Percentiles rank a stretch among this genome's conserved stretches.
These are phyloP conservation scores for Beauveria pseudobassiana DNA, from an alignment of 2,329 filamentous ascomycete species.

Conservation along the genomic window DNA sequence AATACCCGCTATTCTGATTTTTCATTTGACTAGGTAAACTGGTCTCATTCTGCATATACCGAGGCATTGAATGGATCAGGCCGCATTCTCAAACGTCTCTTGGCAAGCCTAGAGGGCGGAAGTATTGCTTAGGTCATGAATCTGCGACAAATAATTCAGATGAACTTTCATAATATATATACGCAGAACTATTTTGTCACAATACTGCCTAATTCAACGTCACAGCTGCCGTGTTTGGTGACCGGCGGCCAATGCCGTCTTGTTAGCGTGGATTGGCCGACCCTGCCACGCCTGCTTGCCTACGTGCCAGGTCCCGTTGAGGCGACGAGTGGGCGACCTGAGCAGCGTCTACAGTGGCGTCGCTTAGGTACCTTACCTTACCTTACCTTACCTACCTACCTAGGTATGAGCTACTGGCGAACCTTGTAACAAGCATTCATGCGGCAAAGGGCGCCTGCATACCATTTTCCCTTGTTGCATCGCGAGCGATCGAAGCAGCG, in stretches of 20 bases:
- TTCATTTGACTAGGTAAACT: not conserved
- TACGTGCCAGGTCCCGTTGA: not conserved
- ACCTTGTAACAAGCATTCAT: not conserved
- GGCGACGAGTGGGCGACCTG: not conserved
- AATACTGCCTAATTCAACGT: too few relatives aligned
- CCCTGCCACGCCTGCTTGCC: not conserved
- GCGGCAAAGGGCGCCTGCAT: not conserved
- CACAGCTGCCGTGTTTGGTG: not conserved
- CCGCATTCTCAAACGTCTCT: not conserved
- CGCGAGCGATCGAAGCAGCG: not conserved
- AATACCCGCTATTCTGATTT: not conserved
- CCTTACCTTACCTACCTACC: not conserved
- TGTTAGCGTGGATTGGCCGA: conserved; percentile 3
- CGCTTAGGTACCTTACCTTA: not conserved
- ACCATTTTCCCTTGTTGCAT: not conserved
- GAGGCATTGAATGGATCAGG: not conserved
- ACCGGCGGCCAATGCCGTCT: not conserved
- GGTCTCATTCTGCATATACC: too few relatives aligned
- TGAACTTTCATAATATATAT: too few relatives aligned
- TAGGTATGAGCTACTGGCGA: not conserved
- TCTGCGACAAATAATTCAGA: not conserved
- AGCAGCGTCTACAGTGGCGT: not conserved
- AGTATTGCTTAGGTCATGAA: not conserved
- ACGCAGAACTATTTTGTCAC: too few relatives aligned
- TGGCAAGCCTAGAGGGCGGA: not conserved